phyloP scores from a whole-genome alignment of 768 basidiomycete species.

The Psilocybe cyanescens region DNA sequence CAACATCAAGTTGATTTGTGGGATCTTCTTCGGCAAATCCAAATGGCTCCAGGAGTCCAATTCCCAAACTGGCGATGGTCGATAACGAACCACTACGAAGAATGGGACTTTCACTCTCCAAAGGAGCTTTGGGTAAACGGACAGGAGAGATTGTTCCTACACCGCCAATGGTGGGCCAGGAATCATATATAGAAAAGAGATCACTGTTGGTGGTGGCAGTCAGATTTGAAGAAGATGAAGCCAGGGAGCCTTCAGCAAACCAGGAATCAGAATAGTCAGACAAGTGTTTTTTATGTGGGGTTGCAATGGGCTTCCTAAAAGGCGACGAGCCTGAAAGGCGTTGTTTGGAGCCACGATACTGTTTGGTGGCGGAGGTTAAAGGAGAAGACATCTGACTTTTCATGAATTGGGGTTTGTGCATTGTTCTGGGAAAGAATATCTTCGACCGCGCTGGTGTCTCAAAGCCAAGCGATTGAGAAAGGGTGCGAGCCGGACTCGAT shows the following conservation, averaged over 20 bases:
- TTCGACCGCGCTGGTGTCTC: slow-evolving; percentile 25
- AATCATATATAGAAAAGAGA: slow-evolving; percentile 52
- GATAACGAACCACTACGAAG: slow-evolving; percentile 41
- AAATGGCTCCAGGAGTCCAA: slow-evolving; percentile 63
- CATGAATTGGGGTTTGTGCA: slow-evolving; percentile 15
- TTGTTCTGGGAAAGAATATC: slow-evolving; percentile 16
- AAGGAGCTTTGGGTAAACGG: slow-evolving; percentile 32
- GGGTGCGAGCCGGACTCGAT: slow-evolving; percentile 19
- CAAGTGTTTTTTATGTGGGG: slow-evolving; percentile 28
- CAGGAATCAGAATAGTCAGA: slow-evolving; percentile 46
- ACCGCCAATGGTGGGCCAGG: slow-evolving; percentile 36
- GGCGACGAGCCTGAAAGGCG: slow-evolving; percentile 45
- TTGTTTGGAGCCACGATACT: slow-evolving; percentile 31
- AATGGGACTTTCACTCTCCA: slow-evolving; percentile 59
- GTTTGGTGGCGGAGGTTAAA: slow-evolving; percentile 37
- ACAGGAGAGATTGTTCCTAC: slow-evolving; percentile 24
- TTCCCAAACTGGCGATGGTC: slow-evolving; percentile 45
- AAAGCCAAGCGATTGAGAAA: slow-evolving; percentile 13
- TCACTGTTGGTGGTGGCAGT: slow-evolving; percentile 32
- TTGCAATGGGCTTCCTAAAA: slow-evolving; percentile 29
- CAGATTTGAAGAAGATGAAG: slow-evolving; percentile 22
- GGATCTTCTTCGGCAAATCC: slow-evolving; percentile 41
- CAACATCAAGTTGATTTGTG: slow-evolving; percentile 26
- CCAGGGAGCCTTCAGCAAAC: slow-evolving; percentile 38
- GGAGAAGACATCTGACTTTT: slow-evolving; percentile 27